Evolutionary conservation across 306 rosid species (phyloP), one percentile per base, ranked within the genome.

Genomic region (Quercus wislizeni): DNA sequence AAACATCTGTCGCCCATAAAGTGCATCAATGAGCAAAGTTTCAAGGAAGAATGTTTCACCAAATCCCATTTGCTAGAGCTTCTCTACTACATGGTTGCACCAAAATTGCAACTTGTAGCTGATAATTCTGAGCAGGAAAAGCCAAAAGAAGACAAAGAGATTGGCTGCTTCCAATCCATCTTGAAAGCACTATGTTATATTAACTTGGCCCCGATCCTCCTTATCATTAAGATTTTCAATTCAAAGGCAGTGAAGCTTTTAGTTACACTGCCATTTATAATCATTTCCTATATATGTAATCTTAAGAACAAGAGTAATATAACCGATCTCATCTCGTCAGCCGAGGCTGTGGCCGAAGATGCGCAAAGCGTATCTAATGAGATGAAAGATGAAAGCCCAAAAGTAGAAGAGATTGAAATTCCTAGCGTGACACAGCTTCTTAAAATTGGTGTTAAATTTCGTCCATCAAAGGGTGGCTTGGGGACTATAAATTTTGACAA

Each of bases 41-140:
- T 54, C 41, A 54, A 8, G 15, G 70, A 74, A 57, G 70, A 21
- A 9, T 58, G 51, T 3, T 65, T 54, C 55, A 30, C 4, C 1
- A 64, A 21, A n/a, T 15, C 74, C n/a, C 80, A 76, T 76, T 55
- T 76, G 74, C 74, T 76, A 19, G 80, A 76, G 19, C 64, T 76
- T 65, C 19, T 76, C 1, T 76, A 76, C 57, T 17, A 6, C 43
- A 67, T 35, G 18, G 55, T 76, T 51, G 64, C 11, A 3, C 74
- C 73, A 11, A 64, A 27, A 0, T 20, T 51, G 10, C 23, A 27
- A 55, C 63, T 27, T 25, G 35, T n/a, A 21, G 11, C 6, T 27
- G 76, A 30, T 17, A 31, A 21, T 30, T 35, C 10, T 15, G 46
- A 55, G 68, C 38, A n/a, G 20, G 55, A 74, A 19, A 25, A 10